phyloP scores from a whole-genome alignment of 305 asterid species.

The Lippia alba region DNA sequence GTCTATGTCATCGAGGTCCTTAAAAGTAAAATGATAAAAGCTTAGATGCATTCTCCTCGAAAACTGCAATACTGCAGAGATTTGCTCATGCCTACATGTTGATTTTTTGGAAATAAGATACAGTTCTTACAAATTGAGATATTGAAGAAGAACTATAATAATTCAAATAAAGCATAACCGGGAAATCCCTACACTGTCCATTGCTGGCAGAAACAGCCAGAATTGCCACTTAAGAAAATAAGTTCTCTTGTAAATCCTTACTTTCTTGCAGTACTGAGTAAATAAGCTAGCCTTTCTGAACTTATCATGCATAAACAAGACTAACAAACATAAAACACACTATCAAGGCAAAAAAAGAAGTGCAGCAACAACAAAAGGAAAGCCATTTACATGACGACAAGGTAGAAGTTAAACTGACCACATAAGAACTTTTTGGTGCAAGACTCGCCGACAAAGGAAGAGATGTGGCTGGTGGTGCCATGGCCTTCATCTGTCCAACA shows the following conservation, averaged over 20 bases:
- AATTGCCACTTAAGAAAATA: conserved; percentile 20
- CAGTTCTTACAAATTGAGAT: neutral
- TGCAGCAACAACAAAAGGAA: conserved; percentile 20
- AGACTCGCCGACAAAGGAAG: conserved; percentile 54
- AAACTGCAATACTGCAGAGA: conserved; percentile 16
- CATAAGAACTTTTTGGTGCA: conserved; percentile 57
- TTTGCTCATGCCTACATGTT: conserved; percentile 1
- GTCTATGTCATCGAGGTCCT: conserved; percentile 25
- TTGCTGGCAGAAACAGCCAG: conserved; percentile 20
- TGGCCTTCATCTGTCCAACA: conserved; percentile 54
- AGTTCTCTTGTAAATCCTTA: neutral
- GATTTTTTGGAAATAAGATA: neutral
- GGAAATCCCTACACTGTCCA: neutral
- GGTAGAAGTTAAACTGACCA: conserved; percentile 44
- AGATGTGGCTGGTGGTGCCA: conserved; percentile 48
- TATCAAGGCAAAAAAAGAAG: conserved; percentile 9
- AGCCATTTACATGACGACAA: conserved; percentile 24
- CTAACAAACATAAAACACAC: conserved; percentile 13
- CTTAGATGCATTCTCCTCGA: neutral
- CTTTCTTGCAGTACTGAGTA: conserved; percentile 10
- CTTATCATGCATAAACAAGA: conserved; percentile 5
- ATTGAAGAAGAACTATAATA: conserved; percentile 3
- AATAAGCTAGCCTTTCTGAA: conserved; percentile 21
- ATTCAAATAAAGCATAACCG: conserved; percentile 9
- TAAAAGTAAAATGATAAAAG: conserved; percentile 10